phyloP scores from a whole-genome alignment of 768 basidiomycete species.

The Cystobasidium ongulense region DNA sequence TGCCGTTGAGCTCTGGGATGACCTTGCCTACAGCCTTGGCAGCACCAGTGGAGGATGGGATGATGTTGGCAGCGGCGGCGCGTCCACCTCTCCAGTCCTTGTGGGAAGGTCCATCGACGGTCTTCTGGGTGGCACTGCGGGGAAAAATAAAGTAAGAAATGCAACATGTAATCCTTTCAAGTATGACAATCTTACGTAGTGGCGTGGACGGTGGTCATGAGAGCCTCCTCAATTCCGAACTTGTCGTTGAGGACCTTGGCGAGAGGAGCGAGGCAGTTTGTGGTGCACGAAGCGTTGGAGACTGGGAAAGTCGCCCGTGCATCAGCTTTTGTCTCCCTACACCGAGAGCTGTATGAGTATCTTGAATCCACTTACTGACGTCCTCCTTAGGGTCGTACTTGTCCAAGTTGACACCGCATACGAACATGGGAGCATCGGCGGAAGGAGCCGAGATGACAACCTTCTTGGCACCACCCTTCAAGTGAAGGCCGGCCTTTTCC shows the following conservation, averaged over 20 bases:
- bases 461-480: constrained; percentile 99
- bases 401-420: constrained; percentile 91
- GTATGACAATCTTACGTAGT: constrained; percentile 47
- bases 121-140: constrained; percentile 47
- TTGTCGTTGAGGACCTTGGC: constrained; percentile 98
- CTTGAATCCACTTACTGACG: constrained; percentile 47
- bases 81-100: constrained; percentile 99
- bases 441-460: constrained; percentile 99
- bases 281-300: constrained; percentile 98
- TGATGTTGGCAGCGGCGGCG: constrained; percentile 94
- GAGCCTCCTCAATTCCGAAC: constrained; percentile 87
- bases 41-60: constrained; percentile 96
- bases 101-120: constrained; percentile 74
- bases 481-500: constrained; percentile 83
- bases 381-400: constrained; percentile 76
- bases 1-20: constrained; percentile 91
- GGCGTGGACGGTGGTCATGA: constrained; percentile 98
- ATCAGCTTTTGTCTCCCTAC: not conserved
- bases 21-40: constrained; percentile 61
- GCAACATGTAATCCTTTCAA: no score
- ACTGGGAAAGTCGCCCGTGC: constrained; percentile 43
- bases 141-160: no score
- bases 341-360: not conserved
- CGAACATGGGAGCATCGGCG: constrained; percentile 82
- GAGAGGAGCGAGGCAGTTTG: constrained; percentile 98